Evolutionary conservation across 495 filamentous ascomycete species (phyloP).

Genomic region (Endocarpon pusillum): DNA sequence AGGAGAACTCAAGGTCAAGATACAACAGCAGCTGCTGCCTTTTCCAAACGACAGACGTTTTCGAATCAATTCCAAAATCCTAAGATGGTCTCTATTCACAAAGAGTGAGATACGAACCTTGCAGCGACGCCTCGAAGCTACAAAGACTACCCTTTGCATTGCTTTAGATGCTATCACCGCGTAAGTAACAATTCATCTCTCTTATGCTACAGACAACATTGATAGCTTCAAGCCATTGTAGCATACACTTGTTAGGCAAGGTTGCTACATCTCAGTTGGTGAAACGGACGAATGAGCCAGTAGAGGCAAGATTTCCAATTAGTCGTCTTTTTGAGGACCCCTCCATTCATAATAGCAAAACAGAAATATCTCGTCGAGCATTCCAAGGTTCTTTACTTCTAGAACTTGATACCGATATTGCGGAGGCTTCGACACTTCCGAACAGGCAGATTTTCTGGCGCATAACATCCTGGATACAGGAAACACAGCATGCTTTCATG

Average conservation of each 20-base stretch:
- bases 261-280: too few relatives aligned
- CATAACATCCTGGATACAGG: neutral
- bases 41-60: neutral
- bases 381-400: too few relatives aligned
- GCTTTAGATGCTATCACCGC: constrained; percentile 1
- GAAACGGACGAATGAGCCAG: too few relatives aligned
- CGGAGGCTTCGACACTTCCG: too few relatives aligned
- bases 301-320: too few relatives aligned
- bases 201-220: neutral
- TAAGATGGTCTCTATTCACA: neutral
- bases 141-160: neutral
- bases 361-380: too few relatives aligned
- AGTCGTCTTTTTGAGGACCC: too few relatives aligned
- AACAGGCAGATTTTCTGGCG: too few relatives aligned
- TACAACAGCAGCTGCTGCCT: neutral
- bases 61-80: neutral
- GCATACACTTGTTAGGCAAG: neutral
- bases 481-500: constrained; percentile 1
- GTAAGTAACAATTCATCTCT: neutral
- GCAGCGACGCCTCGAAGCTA: neutral
- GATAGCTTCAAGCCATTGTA: neutral
- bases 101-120: neutral
- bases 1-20: constrained; percentile 1
- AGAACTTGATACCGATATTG: too few relatives aligned
- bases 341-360: too few relatives aligned